These are phyloP conservation scores for Leccinum boreale DNA, from an alignment of 768 basidiomycete species.

Conservation along the genomic window DNA sequence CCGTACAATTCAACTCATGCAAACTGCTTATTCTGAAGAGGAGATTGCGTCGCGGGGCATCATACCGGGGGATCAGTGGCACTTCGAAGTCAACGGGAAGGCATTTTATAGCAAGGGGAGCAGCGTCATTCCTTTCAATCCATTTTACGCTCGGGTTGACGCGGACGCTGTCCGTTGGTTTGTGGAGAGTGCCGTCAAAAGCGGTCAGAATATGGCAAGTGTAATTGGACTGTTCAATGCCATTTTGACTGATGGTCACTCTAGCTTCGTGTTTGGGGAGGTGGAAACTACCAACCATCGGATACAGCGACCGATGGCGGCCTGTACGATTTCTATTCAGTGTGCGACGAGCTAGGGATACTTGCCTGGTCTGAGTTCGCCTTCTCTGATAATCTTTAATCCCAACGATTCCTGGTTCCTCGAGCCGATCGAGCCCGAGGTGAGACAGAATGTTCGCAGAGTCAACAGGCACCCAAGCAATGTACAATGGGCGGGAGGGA, in stretches of 20 bases:
- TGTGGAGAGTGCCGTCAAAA: constrained; percentile 49
- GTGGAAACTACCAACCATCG: constrained; percentile 51
- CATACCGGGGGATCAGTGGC: too few species aligned
- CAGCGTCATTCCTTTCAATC: too few species aligned
- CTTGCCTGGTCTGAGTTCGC: constrained; percentile 54
- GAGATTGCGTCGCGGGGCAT: constrained; percentile 47
- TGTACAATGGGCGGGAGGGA: constrained; percentile 59
- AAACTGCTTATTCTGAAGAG: constrained; percentile 43
- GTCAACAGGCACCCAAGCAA: constrained; percentile 56
- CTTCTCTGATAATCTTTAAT: constrained; percentile 50
- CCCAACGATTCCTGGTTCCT: constrained; percentile 54
- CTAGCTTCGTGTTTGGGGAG: constrained; percentile 59
- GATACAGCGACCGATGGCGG: constrained; percentile 38
- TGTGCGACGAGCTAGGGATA: constrained; percentile 60
- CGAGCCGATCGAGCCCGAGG: constrained; percentile 50
- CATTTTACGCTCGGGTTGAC: constrained; percentile 49
- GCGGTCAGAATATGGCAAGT: constrained; percentile 59
- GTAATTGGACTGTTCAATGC: background rate
- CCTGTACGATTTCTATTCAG: constrained; percentile 52
- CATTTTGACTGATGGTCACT: background rate
- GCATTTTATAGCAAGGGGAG: too few species aligned
- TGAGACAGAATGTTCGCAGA: constrained; percentile 45
- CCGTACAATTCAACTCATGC: constrained; percentile 52
- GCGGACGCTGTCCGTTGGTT: constrained; percentile 53
- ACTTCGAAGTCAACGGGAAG: constrained; percentile 57